phyloP scores from a whole-genome alignment of 441 rosid genomes.

The Gossypium gossypioides region DNA sequence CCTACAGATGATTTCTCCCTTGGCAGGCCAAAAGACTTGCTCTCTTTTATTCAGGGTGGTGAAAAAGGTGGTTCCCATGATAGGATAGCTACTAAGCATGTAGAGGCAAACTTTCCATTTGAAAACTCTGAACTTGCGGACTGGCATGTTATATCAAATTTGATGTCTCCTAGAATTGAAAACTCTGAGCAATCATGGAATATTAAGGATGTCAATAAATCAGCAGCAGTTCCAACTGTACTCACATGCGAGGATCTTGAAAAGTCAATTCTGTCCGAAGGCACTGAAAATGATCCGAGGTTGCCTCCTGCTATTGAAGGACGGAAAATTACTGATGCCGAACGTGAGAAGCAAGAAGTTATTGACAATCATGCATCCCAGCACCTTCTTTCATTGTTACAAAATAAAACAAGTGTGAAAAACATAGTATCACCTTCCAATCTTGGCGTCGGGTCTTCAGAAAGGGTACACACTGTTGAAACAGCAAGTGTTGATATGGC shows the following conservation, averaged over 20 bases:
- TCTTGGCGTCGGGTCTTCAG: constrained; percentile 26
- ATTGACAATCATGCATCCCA: constrained; percentile 63
- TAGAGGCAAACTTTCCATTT: constrained; percentile 26
- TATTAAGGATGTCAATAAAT: constrained; percentile 23
- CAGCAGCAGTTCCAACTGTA: constrained; percentile 47
- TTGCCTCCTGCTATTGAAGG: constrained; percentile 27
- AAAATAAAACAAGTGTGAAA: constrained; percentile 40
- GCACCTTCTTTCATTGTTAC: constrained; percentile 81
- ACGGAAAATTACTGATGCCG: constrained; percentile 26
- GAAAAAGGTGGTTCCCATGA: constrained; percentile 50
- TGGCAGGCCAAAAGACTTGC: constrained; percentile 46
- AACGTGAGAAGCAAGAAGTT: constrained; percentile 38
- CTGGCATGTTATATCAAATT: constrained; percentile 21
- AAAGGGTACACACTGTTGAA: constrained; percentile 23
- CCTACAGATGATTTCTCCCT: constrained; percentile 35
- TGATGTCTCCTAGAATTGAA: constrained; percentile 19
- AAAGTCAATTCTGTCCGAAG: constrained; percentile 75
- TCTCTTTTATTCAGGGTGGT: constrained; percentile 69
- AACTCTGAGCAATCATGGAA: constrained; percentile 24
- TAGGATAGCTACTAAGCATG: constrained; percentile 25
- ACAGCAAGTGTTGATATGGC: constrained; percentile 15
- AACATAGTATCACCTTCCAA: constrained; percentile 21
- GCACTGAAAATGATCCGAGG: constrained; percentile 33
- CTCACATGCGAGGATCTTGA: constrained; percentile 99
- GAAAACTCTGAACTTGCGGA: constrained; percentile 32